A percentile compares a stretch with the other conserved stretches of the same genome.
Conservation (phyloP, 2,329 filamentous ascomycete species). For the Harringtonia lauricola region DNA sequence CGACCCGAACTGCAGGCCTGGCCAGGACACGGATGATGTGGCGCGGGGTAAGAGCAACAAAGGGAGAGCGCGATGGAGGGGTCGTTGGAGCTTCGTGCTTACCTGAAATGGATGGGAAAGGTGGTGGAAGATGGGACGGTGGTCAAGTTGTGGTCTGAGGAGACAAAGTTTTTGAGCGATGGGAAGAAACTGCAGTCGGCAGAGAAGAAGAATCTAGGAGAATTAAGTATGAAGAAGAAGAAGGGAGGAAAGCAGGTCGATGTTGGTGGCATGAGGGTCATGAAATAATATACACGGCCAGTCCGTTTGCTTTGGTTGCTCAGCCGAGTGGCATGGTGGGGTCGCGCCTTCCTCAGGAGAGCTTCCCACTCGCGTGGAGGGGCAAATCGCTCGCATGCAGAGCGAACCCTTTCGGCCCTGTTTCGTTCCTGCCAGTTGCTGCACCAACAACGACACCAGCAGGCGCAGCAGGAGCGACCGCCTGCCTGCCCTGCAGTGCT, state of each 20-base stretch:
- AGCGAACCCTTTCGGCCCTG: neutral
- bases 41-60: neutral
- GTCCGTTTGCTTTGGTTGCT: neutral
- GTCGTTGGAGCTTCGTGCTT: too few relatives aligned
- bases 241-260: neutral
- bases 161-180: too few relatives aligned
- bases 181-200: neutral
- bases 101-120: neutral
- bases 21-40: neutral
- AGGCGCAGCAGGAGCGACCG: too few relatives aligned
- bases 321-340: constrained; percentile 1
- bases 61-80: neutral
- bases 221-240: constrained; percentile 1
- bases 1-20: too few relatives aligned
- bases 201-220: constrained; percentile 1
- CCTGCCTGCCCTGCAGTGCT: too few relatives aligned
- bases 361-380: neutral
- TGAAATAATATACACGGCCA: constrained; percentile 5
- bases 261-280: constrained; percentile 6
- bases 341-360: neutral
- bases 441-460: too few relatives aligned
- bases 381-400: neutral
- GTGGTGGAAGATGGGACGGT: neutral
- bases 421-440: neutral
- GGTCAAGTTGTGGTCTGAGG: neutral